Conservation (phyloP, 2,329 filamentous ascomycete genomes). For the Nemania bipapillata region DNA sequence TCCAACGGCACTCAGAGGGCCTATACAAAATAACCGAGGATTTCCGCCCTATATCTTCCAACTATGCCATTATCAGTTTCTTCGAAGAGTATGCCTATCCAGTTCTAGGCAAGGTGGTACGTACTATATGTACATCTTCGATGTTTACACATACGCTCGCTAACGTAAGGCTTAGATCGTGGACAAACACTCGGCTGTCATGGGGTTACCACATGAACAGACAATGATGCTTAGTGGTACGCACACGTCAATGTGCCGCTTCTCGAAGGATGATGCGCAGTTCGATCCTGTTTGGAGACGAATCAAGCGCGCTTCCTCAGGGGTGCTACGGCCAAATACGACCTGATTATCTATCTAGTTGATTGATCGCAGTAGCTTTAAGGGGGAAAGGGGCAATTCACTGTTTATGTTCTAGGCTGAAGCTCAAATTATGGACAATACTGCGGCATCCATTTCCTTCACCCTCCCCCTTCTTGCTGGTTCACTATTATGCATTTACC, state of each 20-base stretch:
- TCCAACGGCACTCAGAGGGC: not conserved
- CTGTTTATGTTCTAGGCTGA: not conserved
- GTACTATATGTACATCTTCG: not conserved
- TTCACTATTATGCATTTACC: too few relatives aligned
- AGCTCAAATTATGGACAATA: not conserved
- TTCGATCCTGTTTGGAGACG: slow-evolving; percentile 21
- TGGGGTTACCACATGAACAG: slow-evolving; percentile 18
- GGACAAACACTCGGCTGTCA: slow-evolving; percentile 19
- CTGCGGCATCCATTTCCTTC: too few relatives aligned
- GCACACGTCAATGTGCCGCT: slow-evolving; percentile 24
- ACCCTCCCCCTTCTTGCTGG: too few relatives aligned
- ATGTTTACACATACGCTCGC: not conserved
- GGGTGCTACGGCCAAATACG: not conserved
- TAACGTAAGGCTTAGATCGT: slow-evolving; percentile 14
- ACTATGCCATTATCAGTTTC: slow-evolving; percentile 18
- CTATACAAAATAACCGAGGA: slow-evolving; percentile 16
- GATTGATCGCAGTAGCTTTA: not conserved
- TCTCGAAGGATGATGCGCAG: slow-evolving; percentile 5
- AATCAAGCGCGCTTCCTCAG: slow-evolving; percentile 1
- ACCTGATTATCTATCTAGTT: not conserved
- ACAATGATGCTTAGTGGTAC: slow-evolving; percentile 23
- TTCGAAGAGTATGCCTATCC: slow-evolving; percentile 13
- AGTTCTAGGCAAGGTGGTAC: slow-evolving; percentile 17
- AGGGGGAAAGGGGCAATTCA: not conserved
- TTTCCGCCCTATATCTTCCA: not conserved